Conservation (phyloP, 345 rosid species). For the Gossypium mustelinum region DNA sequence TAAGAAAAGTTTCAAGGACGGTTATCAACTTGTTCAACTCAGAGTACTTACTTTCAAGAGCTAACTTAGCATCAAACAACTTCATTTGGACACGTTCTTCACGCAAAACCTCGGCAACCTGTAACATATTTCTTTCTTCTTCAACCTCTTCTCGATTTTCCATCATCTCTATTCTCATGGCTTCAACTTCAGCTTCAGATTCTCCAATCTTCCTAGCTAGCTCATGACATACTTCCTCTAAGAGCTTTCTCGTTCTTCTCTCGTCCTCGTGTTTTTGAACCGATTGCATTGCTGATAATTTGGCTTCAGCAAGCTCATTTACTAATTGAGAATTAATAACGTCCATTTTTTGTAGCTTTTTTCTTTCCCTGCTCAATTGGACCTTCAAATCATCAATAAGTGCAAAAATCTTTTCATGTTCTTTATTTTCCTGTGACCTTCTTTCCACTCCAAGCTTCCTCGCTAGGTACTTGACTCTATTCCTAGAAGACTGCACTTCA, state of each 20-base stretch:
- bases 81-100: slow-evolving; percentile 48
- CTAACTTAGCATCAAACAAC: slow-evolving; percentile 33
- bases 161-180: slow-evolving; percentile 21
- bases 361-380: slow-evolving; percentile 39
- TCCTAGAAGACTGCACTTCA: slow-evolving; percentile 33
- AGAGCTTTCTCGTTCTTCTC: slow-evolving; percentile 30
- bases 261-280: slow-evolving; percentile 30
- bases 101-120: slow-evolving; percentile 43
- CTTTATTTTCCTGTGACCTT: slow-evolving; percentile 29
- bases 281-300: slow-evolving; percentile 26
- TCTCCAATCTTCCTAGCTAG: slow-evolving; percentile 29
- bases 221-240: slow-evolving; percentile 29
- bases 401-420: slow-evolving; percentile 35
- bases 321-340: slow-evolving; percentile 34
- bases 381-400: slow-evolving; percentile 30
- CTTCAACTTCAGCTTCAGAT: slow-evolving; percentile 33
- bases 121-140: slow-evolving; percentile 43
- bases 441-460: slow-evolving; percentile 40
- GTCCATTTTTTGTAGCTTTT: slow-evolving; percentile 28
- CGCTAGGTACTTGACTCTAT: slow-evolving; percentile 31
- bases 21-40: slow-evolving; percentile 39
- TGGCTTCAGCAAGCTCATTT: slow-evolving; percentile 37
- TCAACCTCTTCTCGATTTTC: slow-evolving; percentile 29
- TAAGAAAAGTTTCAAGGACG: slow-evolving; percentile 35
- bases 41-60: slow-evolving; percentile 38